Evolutionary conservation across 78 protist species (phyloP).

Genomic region (Dictyostelium citrinum): DNA sequence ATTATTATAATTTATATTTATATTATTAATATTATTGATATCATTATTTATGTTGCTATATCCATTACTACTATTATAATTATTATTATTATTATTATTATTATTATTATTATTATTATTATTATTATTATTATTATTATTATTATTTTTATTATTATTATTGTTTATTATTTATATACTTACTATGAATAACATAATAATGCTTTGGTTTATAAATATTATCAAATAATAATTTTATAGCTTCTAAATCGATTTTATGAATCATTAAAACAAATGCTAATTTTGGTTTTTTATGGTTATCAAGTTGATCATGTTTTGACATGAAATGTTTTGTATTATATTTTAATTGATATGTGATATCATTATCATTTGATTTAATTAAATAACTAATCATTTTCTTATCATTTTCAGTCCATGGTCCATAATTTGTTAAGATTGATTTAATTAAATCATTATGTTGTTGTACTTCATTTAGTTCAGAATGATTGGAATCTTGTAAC

Average conservation of each 20-base stretch:
- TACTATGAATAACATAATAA: conserved; percentile 39
- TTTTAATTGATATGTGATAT: background rate
- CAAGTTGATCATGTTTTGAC: background rate
- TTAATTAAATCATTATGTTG: background rate
- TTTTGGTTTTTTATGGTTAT: background rate
- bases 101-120: no score
- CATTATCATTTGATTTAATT: background rate
- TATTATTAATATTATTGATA: background rate
- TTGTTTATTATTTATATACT: background rate
- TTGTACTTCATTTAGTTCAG: background rate
- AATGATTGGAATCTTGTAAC: background rate
- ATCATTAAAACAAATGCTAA: conserved; percentile 19
- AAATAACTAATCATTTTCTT: background rate
- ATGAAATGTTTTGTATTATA: background rate
- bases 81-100: no score
- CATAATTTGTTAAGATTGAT: background rate
- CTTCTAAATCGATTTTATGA: background rate
- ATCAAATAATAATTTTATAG: background rate
- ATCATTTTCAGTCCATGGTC: conserved; percentile 14
- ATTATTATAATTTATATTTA: background rate
- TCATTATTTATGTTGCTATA: no score
- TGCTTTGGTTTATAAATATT: conserved; percentile 16
- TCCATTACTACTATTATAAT: no score
- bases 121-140: no score
- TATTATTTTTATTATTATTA: no score